Conservation (phyloP, 768 basidiomycete species). For the Boletus coccyginus region DNA sequence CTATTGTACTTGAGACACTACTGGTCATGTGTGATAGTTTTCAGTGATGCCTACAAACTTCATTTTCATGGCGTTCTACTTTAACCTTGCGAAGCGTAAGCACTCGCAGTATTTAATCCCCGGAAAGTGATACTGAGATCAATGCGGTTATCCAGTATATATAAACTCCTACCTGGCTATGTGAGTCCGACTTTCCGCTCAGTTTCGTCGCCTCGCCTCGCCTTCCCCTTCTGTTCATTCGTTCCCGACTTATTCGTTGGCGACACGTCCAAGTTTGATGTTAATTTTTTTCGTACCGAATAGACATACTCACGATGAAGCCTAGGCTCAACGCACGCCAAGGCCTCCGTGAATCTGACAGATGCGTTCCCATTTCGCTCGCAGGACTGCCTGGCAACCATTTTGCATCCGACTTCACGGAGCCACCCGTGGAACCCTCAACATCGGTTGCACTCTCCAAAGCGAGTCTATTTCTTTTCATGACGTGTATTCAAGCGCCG, state of each 20-base stretch:
- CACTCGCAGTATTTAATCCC: background rate
- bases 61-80: conserved; percentile 53
- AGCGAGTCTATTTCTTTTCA: background rate
- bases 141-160: conserved; percentile 39
- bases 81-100: conserved; percentile 53
- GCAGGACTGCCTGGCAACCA: conserved; percentile 30
- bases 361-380: conserved; percentile 43
- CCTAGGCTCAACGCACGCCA: conserved; percentile 46
- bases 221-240: background rate
- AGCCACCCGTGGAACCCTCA: background rate
- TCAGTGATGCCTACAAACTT: conserved; percentile 53
- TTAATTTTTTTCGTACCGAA: background rate
- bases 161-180: conserved; percentile 55
- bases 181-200: conserved; percentile 14
- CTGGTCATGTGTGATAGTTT: conserved; percentile 29
- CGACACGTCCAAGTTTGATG: background rate
- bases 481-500: background rate
- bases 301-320: background rate
- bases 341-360: conserved; percentile 35
- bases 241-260: background rate
- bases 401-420: conserved; percentile 4
- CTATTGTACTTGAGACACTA: no score
- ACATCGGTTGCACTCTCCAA: background rate
- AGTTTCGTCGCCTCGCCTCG: background rate
- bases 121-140: background rate